Evolutionary conservation across 1,284 basidiomycete species (phyloP), one percentile per base, ranked within the genome.

Genomic region (Leucoagaricus sp.): DNA sequence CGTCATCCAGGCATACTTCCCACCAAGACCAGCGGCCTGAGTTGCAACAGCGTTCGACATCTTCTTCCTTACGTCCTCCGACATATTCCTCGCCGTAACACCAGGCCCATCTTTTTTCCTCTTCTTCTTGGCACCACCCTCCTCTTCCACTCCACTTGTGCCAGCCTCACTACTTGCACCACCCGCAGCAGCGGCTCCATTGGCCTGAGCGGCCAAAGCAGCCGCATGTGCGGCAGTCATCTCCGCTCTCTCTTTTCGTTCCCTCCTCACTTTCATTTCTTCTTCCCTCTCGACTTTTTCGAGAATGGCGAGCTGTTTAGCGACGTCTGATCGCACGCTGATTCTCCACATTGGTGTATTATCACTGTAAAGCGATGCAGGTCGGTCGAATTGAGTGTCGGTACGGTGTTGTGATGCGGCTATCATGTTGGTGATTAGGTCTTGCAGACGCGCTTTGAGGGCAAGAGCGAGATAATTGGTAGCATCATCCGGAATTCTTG

Each of bases 31-130:
- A n/a, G 91, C 88, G 1, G 89, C 90, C 66, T 91, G 89, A 63
- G 85, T 87, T n/a, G 93, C 92, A 4, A 90, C 89, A 29, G 89
- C 89, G 68, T 94, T 93, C 44, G 89, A 90, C 84, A 94, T 85
- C 68, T 92, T 92, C 78, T 94, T 94, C 62, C 87, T 78, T 63
- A 93, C 89, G 64, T 94, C 92, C 69, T 93, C 92, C 1, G 85
- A 87, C 89, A 94, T 92, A 67, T 93, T 94, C 57, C 86, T 78
- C 49, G 91, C 90, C 0, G 89, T 90, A 9, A 92, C 88, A 2
- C 89, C 89, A 0, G 91, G 90, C 0, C 91, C 91, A 28, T 91
- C 87, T 69, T 89, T 89, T 68, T 92, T 91, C 71, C 86, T 83
- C 72, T 93, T 92, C 76, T 90, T 91, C 77, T 91, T 91, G 46